Evolutionary conservation across 805 yeast genomes (phyloP), one percentile per base, ranked within the genome.

Genomic region (Wickerhamiella parazyma): DNA sequence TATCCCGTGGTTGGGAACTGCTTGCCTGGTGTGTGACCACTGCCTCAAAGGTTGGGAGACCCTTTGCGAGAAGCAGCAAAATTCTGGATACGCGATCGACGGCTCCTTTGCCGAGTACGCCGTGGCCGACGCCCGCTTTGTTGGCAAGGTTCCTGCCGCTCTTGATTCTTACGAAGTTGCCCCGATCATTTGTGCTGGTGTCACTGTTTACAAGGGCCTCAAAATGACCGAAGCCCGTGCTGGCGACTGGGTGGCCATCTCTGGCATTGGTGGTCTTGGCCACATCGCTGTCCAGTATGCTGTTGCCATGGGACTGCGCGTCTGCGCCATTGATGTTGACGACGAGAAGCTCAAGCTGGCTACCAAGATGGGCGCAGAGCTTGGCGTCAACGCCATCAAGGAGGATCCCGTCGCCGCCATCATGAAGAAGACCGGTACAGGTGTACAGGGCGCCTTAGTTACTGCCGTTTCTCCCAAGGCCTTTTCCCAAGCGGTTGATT

Each of bases 71-170:
- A 56, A 66, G 11, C 85, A 84, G 41, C 79, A 61, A 54, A 72
- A 82, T 58, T 78, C 89, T 18, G 94, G 94, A 56, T 84, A 80
- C 75, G 79, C 87, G 36, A 86, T 78, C 58, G 89, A 85, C 62
- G 94, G 94, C 53, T 76, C 93, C 28, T 82, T 84, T 78, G 94
- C 84, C 66, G 84, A 84, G 66, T 84, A 82, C 63, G 86, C 86
- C 43, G 76, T 89, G 36, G 94, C 89, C 34, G 87, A 82, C 62
- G 91, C 89, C 34, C 72, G 79, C 46, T 93, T 83, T 59, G 93
- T 91, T 33, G 93, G 93, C 34, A 68, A 71, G 53, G 76, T 84
- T 55, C 87, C 93, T 47, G 57, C 71, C 55, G 80, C 78, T 47
- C 67, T 81, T 34, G 87, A 84, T 59, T 72, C 83, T 55, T 86